Base-by-base conservation (phyloP, 768 basidiomycete species). In the Phanerochaete sordida region DNA sequence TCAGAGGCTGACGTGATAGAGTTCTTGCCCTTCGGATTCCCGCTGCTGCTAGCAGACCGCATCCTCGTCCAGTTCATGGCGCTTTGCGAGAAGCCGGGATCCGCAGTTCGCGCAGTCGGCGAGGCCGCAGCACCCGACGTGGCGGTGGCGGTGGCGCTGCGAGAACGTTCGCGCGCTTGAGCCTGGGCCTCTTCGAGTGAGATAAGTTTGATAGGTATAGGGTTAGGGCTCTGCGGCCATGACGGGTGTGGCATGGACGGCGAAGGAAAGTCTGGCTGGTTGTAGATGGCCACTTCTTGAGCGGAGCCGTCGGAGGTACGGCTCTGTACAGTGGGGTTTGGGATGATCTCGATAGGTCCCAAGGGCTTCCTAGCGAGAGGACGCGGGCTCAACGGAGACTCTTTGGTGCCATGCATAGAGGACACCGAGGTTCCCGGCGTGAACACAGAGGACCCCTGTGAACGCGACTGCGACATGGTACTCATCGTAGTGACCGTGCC, bases 101-200 rank as follows among this genome's bases (percentile, higher is more conserved):
- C 52, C 59, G 23, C 65, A 64, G 54, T 68, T 69, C 60, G 48
- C 24, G 56, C 46, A 23, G 16, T 11, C 31, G 19, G 50, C 63
- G 67, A 63, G 67, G 75, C 47, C 61, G 54, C 54, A 26, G 37
- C 24, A 4, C 55, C 43, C 28, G 60, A 59, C 2, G 61, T 67
- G 15, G 63, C 62, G n/a, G 65, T 60, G 9, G 66, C 67, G 2
- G 70, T 71, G 15, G 62, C 67, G 55, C 77, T 81, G 53, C 87
- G 83, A 47, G 82, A 76, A 52, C 87, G 83, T 68, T 87, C 79
- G 57, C 77, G 73, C 2, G 72, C 74, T 58, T 74, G 84, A 13
- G 85, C 88, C 65, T 90, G 84, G 2, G 90, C 90, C 74, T 93
- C 88, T 67, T 91, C 87, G 56, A 92, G 76, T 4, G 88, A 83